Evolutionary conservation across 2,329 filamentous ascomycete species (phyloP), one percentile per base, ranked within the genome.

Genomic region (Microdochium paspali): DNA sequence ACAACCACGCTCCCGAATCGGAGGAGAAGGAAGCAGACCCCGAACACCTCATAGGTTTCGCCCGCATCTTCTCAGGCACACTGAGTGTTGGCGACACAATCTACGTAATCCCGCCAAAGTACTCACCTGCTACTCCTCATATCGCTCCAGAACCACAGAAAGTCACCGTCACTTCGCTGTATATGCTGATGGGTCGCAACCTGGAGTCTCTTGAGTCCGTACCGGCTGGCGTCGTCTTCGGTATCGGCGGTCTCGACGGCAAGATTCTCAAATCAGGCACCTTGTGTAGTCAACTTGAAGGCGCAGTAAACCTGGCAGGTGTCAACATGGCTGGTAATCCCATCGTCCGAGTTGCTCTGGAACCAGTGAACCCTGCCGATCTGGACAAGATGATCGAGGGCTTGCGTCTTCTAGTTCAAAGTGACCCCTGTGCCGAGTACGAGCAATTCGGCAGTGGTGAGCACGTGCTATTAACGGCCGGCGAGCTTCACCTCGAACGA

Each of bases 231-330:
- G 90, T 95, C 7, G 86, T 98, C 4, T 97, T 98, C 60, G 93
- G 93, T 23, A 93, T 98, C 47, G 89, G 85, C 26, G 93, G 93
- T 2, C 78, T 98, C 1, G 90, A 93, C 59, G 91, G 90, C 15
- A 85, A 91, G 51, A 85, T 98, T n/a, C 75, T 98, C 47, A 98
- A 98, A 64, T 94, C 90, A 1, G 93, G 90, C 12, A 98, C 93
- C 0, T 73, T 98, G 3, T 96, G 90, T 69, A 95, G 88, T 53
- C 85, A 87, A 53, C 70, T 94, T 0, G 84, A 89, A 44, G 93
- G 93, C 15, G 83, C 87, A 6, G 82, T 94, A 56, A 98, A 98
- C 66, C 71, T 98, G 46, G 93, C 90, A 1, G 91, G 91, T 53
- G 82, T 97, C 15, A 75, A 71, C 47, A 82, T 90, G 65, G 81